Conservation (phyloP, 2,329 filamentous ascomycete species). For the Scorias spongiosa region DNA sequence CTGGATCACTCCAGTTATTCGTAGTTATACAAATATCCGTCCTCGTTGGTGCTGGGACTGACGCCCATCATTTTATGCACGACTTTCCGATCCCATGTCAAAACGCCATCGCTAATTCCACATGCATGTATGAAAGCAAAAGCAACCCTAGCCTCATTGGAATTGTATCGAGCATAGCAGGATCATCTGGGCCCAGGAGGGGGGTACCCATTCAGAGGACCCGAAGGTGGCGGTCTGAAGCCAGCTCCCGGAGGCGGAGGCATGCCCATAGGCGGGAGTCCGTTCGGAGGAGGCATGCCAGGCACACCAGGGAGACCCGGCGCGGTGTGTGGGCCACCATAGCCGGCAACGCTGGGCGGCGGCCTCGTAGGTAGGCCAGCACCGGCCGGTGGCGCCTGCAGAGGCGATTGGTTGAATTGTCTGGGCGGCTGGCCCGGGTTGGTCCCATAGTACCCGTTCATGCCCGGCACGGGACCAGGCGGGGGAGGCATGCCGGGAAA, state of each 20-base stretch:
- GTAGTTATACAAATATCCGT: too few relatives aligned
- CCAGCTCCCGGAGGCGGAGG: constrained; percentile 28
- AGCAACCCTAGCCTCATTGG: too few relatives aligned
- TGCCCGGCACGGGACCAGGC: not conserved
- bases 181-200: not conserved
- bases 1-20: too few relatives aligned
- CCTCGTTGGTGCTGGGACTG: too few relatives aligned
- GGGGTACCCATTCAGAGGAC: not conserved
- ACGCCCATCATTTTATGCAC: too few relatives aligned
- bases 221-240: constrained; percentile 22
- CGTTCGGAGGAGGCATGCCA: constrained; percentile 20
- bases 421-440: constrained; percentile 10
- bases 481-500: not conserved
- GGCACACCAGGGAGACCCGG: constrained; percentile 22
- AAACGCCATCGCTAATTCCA: too few relatives aligned
- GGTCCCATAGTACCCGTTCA: not conserved
- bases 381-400: constrained; percentile 44
- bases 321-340: constrained; percentile 47
- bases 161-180: too few relatives aligned
- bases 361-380: constrained; percentile 51
- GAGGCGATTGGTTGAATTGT: constrained; percentile 27
- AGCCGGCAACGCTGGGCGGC: constrained; percentile 52
- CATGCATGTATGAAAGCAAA: too few relatives aligned
- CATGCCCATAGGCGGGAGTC: constrained; percentile 35
- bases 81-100: too few relatives aligned